Evolutionary conservation across 2,329 filamentous ascomycete genomes (phyloP).

Genomic region (Albifimbria verrucaria): DNA sequence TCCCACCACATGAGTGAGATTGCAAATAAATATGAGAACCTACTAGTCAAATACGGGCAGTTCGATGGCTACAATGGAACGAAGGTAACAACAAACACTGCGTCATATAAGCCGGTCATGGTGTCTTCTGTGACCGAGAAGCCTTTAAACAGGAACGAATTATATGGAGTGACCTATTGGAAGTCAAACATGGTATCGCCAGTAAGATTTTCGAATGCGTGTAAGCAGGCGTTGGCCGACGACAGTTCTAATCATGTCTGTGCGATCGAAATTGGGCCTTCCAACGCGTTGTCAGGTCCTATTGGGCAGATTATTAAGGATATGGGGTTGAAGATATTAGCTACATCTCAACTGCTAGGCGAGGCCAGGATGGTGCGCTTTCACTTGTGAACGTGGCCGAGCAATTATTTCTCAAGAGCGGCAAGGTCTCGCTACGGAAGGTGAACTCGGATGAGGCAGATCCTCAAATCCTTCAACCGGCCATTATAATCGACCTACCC

Average conservation of each 20-base stretch:
- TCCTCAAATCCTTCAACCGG: background rate
- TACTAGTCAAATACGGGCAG: constrained; percentile 7
- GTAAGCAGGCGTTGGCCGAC: constrained; percentile 19
- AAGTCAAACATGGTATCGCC: constrained; percentile 33
- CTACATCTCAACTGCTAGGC: constrained; percentile 1
- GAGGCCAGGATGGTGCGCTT: constrained; percentile 1
- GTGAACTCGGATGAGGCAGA: too few relatives aligned
- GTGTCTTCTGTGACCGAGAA: too few relatives aligned
- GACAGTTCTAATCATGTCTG: constrained; percentile 12
- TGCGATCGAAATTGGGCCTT: constrained; percentile 26
- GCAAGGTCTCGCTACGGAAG: background rate
- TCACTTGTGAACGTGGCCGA: constrained; percentile 4
- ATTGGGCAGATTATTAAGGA: constrained; percentile 18
- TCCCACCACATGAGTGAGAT: background rate
- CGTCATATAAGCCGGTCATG: too few relatives aligned
- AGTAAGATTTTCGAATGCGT: constrained; percentile 33
- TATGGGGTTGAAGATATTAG: constrained; percentile 5
- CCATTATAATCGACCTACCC: constrained; percentile 33
- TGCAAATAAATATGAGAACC: constrained; percentile 3
- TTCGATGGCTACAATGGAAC: background rate
- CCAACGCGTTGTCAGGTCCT: constrained; percentile 18
- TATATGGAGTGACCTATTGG: too few relatives aligned
- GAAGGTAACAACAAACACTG: too few relatives aligned
- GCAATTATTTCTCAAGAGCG: constrained; percentile 4
- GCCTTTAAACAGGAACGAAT: too few relatives aligned